Evolutionary conservation across 441 rosid genomes (phyloP), one percentile per base, ranked within the genome.

Genomic region (Aquilaria agallochum): DNA sequence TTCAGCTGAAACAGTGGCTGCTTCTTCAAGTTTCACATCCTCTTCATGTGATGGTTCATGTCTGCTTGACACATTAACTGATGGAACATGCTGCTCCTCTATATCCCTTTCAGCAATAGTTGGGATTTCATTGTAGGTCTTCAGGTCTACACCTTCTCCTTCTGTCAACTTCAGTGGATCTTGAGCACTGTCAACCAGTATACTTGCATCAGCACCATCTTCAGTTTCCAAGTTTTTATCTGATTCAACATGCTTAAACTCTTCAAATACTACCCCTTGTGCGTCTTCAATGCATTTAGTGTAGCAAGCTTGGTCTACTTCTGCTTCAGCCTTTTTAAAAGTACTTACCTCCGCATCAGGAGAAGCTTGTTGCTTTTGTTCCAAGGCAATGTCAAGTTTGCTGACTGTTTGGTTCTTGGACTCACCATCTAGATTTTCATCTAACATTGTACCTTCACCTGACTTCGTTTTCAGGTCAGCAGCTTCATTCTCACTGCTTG

Each of bases 361-460:
- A 11, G n/a, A 46, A 60, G 70, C 52, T 59, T 67, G 77, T 74
- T 72, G 69, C 49, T 56, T 56, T 51, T 50, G 72, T 65, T 50
- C 75, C 42, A 36, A 53, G 53, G 68, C 53, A 45, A 66, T 65
- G 51, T 75, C 83, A 64, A 36, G 55, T 13, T 44, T 9, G 48
- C 30, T 27, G 7, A 36, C 14, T 32, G 57, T 64, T 36, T 74
- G 72, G 36, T 73, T 64, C 42, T 59, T 54, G 40, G 64, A 65
- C 59, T 36, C 70, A 51, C 51, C 36, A 53, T 70, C 67, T 45
- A 14, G 53, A 63, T 67, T 65, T n/a, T 58, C 75, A 52, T 73
- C 73, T 30, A 32, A 53, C 59, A 13, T 55, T 47, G 20, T 58
- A 13, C n/a, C 58, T 50, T 56, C 71, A 56, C 49, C 51, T 50